Base-by-base conservation (phyloP, 2,329 filamentous ascomycete species). In the Pestalotiopsis sp. region DNA sequence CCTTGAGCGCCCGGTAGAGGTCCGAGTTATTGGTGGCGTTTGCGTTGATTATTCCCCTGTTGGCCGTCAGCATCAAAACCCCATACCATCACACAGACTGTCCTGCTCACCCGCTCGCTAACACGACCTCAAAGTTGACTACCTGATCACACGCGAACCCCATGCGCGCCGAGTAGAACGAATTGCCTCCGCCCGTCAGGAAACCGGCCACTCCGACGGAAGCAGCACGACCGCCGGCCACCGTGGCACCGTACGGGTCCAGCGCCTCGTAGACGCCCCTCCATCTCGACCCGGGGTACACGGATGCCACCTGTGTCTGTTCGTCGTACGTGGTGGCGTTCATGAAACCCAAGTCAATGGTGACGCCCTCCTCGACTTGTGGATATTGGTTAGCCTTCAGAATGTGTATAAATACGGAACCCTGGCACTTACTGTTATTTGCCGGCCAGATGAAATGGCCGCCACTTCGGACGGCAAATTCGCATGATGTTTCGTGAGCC, bases 71-170 rank as follows among this genome's bases (percentile, higher is more conserved):
- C 13, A 7, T n/a, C 31, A 17, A 49, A n/a, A 66, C 63, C 55
- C 20, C 3, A 5, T 20, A 13, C 14, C 4, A 61, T 1, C 27
- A 59, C 27, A 3, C 11, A 20, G n/a, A 14, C 17, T 13, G 20
- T 45, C 12, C 7, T 5, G 62, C 63, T 27, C 45, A 65, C 31
- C 83, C 83, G 64, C 74, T 74, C 0, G 80, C 80, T 0, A 84
- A 77, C 2, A 86, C 82, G 31, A 86, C 80, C 68, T 84, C 72
- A 63, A 76, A 84, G 61, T 78, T 79, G 45, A 77, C 68, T 2
- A 86, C 79, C 41, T 80, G 83, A 67, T 85, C 85, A 64, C 81
- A 83, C n/a, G 77, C 81, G 67, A 82, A 82, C 3, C 85, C 85
- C 57, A 80, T 74, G 0, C 76, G 75, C 9, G 57, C 68, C 2